Percentiles rank a stretch among this genome's conserved stretches.
phyloP scores from a whole-genome alignment of 2,329 filamentous ascomycete species.

The Fusarium sublunatum region DNA sequence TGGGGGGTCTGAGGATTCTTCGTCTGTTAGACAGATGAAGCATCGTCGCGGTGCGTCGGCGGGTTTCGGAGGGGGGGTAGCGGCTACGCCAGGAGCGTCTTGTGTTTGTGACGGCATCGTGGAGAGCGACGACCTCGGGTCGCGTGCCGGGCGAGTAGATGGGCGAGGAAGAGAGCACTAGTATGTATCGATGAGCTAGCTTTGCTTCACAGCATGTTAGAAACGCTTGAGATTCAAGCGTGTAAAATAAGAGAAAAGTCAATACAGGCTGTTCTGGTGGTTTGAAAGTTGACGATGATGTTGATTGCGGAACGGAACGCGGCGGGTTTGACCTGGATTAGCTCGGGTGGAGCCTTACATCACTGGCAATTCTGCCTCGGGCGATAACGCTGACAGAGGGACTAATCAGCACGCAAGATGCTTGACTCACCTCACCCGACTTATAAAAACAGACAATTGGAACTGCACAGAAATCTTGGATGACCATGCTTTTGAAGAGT shows the following conservation, averaged over 20 bases:
- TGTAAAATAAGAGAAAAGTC: neutral
- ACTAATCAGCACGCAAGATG: slow-evolving; percentile 17
- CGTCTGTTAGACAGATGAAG: slow-evolving; percentile 72
- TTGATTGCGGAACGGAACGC: slow-evolving; percentile 21
- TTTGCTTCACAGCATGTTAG: slow-evolving; percentile 25
- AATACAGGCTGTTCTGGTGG: slow-evolving; percentile 14
- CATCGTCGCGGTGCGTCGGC: slow-evolving; percentile 58
- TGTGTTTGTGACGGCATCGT: slow-evolving; percentile 30
- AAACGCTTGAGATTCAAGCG: neutral
- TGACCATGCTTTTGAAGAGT: no score
- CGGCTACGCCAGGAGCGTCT: slow-evolving; percentile 8
- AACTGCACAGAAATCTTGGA: no score
- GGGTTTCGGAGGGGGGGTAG: slow-evolving; percentile 9
- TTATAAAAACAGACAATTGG: no score
- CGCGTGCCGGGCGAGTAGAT: slow-evolving; percentile 25
- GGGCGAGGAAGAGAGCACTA: neutral
- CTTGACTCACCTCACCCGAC: neutral
- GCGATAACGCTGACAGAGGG: slow-evolving; percentile 2
- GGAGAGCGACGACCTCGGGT: slow-evolving; percentile 20
- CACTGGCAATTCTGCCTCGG: slow-evolving; percentile 21
- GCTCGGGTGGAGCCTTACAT: slow-evolving; percentile 38
- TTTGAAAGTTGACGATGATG: slow-evolving; percentile 22
- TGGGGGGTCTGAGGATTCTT: slow-evolving; percentile 61
- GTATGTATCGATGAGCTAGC: neutral
- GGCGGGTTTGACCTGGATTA: slow-evolving; percentile 11